Percentiles rank a stretch among this genome's conserved stretches.
These are phyloP conservation scores for Juncus effusus DNA, from an alignment of 176 grass and related monocot species.

Conservation along the genomic window DNA sequence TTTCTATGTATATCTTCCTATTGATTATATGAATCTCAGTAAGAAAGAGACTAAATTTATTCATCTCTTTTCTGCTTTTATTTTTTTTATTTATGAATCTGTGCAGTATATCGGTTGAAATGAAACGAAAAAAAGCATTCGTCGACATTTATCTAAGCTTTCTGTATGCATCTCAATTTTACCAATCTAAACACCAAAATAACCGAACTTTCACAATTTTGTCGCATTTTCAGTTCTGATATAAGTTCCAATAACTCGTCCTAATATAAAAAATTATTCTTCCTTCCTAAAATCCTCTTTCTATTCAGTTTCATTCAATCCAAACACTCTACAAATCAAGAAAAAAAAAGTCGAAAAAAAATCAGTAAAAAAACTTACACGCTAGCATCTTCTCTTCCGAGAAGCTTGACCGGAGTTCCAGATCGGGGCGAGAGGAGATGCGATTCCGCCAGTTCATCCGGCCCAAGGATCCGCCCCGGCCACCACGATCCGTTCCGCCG, in stretches of 20 bases:
- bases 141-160: no score
- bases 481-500: slow-evolving; percentile 98
- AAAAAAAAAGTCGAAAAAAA: slow-evolving; percentile 21
- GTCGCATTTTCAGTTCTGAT: slow-evolving; percentile 15
- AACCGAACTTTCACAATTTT: background rate
- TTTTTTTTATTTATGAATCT: no score
- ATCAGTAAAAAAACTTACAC: slow-evolving; percentile 52
- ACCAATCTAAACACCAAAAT: background rate
- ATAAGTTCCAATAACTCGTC: slow-evolving; percentile 13
- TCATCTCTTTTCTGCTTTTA: no score
- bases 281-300: slow-evolving; percentile 20
- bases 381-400: slow-evolving; percentile 94
- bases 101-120: no score
- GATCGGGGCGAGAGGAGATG: slow-evolving; percentile 97
- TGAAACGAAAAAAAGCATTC: no score
- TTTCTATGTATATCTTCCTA: no score
- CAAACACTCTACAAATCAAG: background rate
- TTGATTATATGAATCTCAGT: no score
- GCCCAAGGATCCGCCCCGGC: slow-evolving; percentile 89
- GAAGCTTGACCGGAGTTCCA: slow-evolving; percentile 95
- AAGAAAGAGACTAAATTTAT: no score
- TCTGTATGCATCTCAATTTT: no score
- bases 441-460: slow-evolving; percentile 76
- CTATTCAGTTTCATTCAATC: slow-evolving; percentile 16
- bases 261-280: slow-evolving; percentile 14